Conservation (phyloP, 2,329 filamentous ascomycete species). For the Neopestalotiopsis rosae region DNA sequence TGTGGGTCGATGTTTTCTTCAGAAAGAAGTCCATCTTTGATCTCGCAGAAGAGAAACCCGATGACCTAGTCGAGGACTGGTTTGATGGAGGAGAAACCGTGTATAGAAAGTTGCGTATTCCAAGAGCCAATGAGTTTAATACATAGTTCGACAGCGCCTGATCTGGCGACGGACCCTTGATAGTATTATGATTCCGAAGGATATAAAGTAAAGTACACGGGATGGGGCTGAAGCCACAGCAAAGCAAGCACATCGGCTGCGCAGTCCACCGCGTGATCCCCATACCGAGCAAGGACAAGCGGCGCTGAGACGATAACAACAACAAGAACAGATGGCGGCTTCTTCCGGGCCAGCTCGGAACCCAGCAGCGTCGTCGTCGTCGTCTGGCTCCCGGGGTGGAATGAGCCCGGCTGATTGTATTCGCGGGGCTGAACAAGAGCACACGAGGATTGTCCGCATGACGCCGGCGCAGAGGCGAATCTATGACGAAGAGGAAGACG, state of each 20-base stretch:
- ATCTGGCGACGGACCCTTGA: not conserved
- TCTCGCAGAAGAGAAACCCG: not conserved
- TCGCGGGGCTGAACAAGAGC: too few relatives aligned
- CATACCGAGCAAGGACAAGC: too few relatives aligned
- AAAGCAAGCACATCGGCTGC: not conserved
- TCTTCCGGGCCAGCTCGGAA: too few relatives aligned
- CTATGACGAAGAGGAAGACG: too few relatives aligned
- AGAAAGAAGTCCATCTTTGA: not conserved
- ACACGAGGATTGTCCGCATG: too few relatives aligned
- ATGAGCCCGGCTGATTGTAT: too few relatives aligned
- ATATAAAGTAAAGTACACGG: not conserved
- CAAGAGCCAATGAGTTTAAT: not conserved
- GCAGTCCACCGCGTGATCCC: not conserved
- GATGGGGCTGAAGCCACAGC: not conserved
- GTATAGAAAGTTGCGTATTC: not conserved
- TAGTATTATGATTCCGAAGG: not conserved
- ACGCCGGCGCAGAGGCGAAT: too few relatives aligned
- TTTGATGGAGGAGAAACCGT: not conserved
- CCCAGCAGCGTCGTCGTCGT: too few relatives aligned
- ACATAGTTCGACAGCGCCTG: not conserved
- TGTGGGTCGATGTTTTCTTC: constrained; percentile 7
- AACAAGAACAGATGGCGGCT: too few relatives aligned
- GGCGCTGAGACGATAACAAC: too few relatives aligned
- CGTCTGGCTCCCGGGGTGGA: too few relatives aligned
- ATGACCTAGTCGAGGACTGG: not conserved